Evolutionary conservation across 495 filamentous ascomycete species (phyloP).

Genomic region (Talaromyces adpressus): DNA sequence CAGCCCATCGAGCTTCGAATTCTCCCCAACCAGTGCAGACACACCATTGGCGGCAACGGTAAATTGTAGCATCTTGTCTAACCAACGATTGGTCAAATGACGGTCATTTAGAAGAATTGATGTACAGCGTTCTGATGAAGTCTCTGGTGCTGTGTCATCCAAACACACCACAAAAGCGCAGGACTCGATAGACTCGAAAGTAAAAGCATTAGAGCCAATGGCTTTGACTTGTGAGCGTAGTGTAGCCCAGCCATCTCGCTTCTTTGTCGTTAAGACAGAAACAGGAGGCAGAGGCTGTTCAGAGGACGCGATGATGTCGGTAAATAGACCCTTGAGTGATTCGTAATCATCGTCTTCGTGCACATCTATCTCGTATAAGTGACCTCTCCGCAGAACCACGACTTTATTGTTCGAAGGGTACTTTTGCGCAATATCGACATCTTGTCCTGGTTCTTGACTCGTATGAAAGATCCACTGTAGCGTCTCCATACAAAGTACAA

Average conservation of each 20-base stretch:
- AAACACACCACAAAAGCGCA: constrained; percentile 30
- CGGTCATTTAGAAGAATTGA: constrained; percentile 21
- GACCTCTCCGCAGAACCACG: constrained; percentile 17
- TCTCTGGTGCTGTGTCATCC: constrained; percentile 21
- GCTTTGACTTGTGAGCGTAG: constrained; percentile 5
- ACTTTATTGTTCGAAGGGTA: constrained; percentile 17
- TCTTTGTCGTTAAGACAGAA: constrained; percentile 21
- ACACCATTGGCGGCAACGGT: constrained; percentile 26
- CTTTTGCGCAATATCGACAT: constrained; percentile 16
- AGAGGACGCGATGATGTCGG: constrained; percentile 13
- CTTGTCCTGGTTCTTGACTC: constrained; percentile 42
- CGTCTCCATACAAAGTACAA: constrained; percentile 46
- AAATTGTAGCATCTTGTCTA: constrained; percentile 31
- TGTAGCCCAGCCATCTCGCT: constrained; percentile 21
- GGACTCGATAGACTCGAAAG: constrained; percentile 23
- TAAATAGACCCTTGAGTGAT: constrained; percentile 14
- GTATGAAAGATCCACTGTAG: constrained; percentile 50
- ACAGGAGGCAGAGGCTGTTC: constrained; percentile 11
- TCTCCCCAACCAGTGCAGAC: constrained; percentile 25
- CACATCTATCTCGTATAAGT: constrained; percentile 18
- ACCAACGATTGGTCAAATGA: constrained; percentile 25
- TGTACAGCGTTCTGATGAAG: constrained; percentile 14
- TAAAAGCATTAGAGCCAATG: constrained; percentile 12
- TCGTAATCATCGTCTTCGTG: neutral
- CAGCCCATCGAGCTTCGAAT: constrained; percentile 24